Conservation (phyloP, 1,139 yeast genomes). For the Scheffersomyces insectosa region DNA sequence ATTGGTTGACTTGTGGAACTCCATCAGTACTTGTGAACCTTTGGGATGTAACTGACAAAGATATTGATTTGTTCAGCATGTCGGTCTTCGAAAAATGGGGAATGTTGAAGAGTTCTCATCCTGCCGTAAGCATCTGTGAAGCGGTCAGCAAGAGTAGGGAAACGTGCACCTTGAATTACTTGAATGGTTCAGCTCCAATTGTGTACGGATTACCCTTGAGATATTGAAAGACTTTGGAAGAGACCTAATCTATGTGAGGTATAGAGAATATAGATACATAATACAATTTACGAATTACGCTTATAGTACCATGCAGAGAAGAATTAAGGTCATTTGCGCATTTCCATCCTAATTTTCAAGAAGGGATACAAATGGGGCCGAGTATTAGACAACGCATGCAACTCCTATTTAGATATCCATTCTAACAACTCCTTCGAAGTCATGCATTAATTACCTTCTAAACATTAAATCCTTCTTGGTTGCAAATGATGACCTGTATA, state of each 20-base stretch:
- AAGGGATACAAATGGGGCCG: too few species aligned
- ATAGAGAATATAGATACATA: too few species aligned
- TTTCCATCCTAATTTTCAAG: too few species aligned
- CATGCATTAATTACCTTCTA: too few species aligned
- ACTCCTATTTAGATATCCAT: too few species aligned
- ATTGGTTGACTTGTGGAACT: slow-evolving; percentile 77
- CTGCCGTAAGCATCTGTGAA: slow-evolving; percentile 32
- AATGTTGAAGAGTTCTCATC: slow-evolving; percentile 27
- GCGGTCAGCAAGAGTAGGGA: slow-evolving; percentile 61
- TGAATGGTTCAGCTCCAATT: slow-evolving; percentile 84
- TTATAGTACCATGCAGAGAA: too few species aligned
- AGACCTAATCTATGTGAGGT: not conserved
- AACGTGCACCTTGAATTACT: slow-evolving; percentile 60
- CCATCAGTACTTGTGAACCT: slow-evolving; percentile 82
- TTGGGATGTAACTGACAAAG: slow-evolving; percentile 98
- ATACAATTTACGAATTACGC: too few species aligned
- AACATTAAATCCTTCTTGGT: too few species aligned
- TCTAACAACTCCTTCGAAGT: too few species aligned
- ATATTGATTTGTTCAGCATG: slow-evolving; percentile 76
- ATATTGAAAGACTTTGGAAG: not conserved
- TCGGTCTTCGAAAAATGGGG: slow-evolving; percentile 66
- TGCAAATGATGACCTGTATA: too few species aligned
- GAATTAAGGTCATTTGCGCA: too few species aligned
- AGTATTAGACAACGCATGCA: too few species aligned
- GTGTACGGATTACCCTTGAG: slow-evolving; percentile 70